Evolutionary conservation across 78 protist genomes (phyloP).

Genomic region (Mastigamoeba balamuthi): DNA sequence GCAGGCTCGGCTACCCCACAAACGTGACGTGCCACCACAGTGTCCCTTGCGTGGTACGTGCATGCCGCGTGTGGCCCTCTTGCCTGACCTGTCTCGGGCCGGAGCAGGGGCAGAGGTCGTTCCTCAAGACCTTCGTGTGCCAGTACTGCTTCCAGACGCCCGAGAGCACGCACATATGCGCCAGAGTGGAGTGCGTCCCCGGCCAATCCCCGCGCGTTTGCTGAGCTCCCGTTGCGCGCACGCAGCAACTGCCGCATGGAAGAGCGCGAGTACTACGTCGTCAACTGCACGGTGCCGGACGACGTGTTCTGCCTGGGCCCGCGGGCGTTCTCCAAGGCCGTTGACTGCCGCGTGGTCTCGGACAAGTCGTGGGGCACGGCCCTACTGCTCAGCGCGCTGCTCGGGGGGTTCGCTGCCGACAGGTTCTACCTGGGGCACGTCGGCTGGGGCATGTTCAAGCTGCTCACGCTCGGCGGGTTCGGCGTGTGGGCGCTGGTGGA

Average conservation of each 20-base stretch:
- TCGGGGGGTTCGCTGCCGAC: conserved; percentile 41
- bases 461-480: conserved; percentile 16
- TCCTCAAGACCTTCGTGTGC: background rate
- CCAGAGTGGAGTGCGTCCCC: background rate
- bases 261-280: background rate
- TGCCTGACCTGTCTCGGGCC: background rate
- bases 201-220: background rate
- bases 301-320: no score
- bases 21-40: no score
- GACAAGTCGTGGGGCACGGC: background rate
- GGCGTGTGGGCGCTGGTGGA: conserved; percentile 32
- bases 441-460: conserved; percentile 16
- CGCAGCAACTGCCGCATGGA: background rate
- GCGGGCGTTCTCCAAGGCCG: background rate
- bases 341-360: background rate
- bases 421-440: conserved; percentile 16
- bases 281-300: background rate
- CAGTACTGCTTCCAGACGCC: conserved; percentile 7
- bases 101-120: background rate
- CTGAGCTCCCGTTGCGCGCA: background rate
- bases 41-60: no score
- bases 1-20: no score
- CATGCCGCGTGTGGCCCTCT: background rate
- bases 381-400: background rate
- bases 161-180: background rate